phyloP scores from a whole-genome alignment of 2,329 filamentous ascomycete species.

The Claviceps sp. region DNA sequence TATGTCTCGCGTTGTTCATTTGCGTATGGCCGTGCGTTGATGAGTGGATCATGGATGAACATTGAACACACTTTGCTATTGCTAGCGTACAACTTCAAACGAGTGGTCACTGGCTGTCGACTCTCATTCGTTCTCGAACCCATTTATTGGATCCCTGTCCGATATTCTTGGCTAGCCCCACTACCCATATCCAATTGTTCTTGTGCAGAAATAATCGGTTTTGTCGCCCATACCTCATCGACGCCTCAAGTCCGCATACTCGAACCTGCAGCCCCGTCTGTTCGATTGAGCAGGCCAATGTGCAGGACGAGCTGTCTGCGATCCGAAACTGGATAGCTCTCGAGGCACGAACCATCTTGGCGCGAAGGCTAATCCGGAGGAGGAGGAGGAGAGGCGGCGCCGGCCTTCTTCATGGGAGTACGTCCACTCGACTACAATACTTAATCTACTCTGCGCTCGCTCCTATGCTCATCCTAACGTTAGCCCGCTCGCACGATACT shows the following conservation, averaged over 20 bases:
- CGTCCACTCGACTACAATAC: conserved; percentile 6
- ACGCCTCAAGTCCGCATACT: not conserved
- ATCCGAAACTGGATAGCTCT: conserved; percentile 17
- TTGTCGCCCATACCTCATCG: conserved; percentile 1
- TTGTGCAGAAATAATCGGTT: conserved; percentile 7
- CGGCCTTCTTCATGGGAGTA: conserved; percentile 18
- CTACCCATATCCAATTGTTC: conserved; percentile 4
- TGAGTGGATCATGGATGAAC: too few species aligned
- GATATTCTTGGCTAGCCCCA: not conserved
- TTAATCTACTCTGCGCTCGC: not conserved
- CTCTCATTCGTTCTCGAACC: not conserved
- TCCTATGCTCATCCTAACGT: not conserved
- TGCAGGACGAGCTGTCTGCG: conserved; percentile 1
- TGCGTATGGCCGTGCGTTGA: too few species aligned
- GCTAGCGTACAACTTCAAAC: too few species aligned
- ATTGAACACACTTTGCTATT: too few species aligned
- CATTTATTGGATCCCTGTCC: too few species aligned
- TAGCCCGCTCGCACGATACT: conserved; percentile 22
- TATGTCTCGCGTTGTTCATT: too few species aligned
- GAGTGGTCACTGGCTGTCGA: too few species aligned
- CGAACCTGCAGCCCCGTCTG: not conserved
- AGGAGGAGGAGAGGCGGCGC: conserved; percentile 7
- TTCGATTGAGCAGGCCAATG: not conserved
- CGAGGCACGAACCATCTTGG: conserved; percentile 4
- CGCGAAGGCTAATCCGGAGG: not conserved